Conservation (phyloP, 192 early-diverging fungal species). For the Rhizophagus clarus region DNA sequence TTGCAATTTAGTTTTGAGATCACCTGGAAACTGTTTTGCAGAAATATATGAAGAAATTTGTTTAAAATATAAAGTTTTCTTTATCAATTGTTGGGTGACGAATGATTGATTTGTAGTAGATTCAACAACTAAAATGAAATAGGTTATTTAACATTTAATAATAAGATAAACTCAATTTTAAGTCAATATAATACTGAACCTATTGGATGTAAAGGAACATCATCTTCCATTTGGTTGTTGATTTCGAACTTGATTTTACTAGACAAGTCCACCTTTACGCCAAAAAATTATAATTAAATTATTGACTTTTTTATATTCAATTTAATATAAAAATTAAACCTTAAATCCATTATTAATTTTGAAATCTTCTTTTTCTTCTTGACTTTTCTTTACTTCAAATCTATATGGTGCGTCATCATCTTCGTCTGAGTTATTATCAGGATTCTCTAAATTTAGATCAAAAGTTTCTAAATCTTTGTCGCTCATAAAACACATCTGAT, state of each 20-base stretch:
- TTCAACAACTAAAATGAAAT: not conserved
- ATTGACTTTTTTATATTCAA: not conserved
- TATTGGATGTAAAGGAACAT: not conserved
- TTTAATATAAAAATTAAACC: not conserved
- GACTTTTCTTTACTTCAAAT: slow-evolving; percentile 16
- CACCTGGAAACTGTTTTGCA: not conserved
- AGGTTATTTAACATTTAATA: too few species aligned
- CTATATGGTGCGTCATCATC: not conserved
- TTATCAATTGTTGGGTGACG: not conserved
- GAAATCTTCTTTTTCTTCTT: slow-evolving; percentile 27
- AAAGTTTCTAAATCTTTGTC: slow-evolving; percentile 21
- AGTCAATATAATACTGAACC: not conserved
- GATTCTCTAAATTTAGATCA: not conserved
- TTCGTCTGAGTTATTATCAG: not conserved
- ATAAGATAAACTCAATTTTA: too few species aligned
- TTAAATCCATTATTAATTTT: slow-evolving; percentile 8
- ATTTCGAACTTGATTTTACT: not conserved
- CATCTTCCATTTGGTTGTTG: not conserved
- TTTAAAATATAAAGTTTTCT: not conserved
- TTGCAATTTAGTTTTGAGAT: not conserved
- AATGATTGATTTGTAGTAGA: slow-evolving; percentile 22
- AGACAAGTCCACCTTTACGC: not conserved
- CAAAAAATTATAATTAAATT: not conserved
- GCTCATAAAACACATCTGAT: slow-evolving; percentile 31
- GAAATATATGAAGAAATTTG: not conserved